Base-by-base conservation (phyloP, 331 rosid species). In the Quercus lobata region DNA sequence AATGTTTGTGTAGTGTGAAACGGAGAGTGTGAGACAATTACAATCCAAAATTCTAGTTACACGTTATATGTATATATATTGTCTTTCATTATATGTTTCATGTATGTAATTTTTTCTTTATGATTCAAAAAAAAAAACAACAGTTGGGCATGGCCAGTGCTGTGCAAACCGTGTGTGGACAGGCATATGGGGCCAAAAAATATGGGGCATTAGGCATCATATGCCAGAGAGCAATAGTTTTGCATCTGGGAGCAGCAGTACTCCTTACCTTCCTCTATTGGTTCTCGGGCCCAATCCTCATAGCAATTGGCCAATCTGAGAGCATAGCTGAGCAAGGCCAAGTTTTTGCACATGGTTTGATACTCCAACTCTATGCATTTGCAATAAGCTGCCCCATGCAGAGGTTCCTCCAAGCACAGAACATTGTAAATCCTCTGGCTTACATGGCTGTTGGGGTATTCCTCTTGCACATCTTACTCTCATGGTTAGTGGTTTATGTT, bases 111-210 rank as follows among this genome's bases (percentile, higher is more conserved):
- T 4, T 0, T 25, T 62, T 2, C 19, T 62, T 32, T 4, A 6
- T 8, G 2, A 41, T 41, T n/a, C n/a, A 37, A 37, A 37, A 37
- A 37, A 46, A 49, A 49, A 3, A 17, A 34, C 4, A 0, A 41
- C 78, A 92, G 97, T 66, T 93, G 80, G 96, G 97, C 0, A 93
- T 93, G 96, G 96, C 97, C 4, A 91, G 96, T 79, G 97, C 94
- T 3, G 93, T 92, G 65, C 96, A 92, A 85, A 92, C 92, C 2
- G 93, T 92, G 41, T 92, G 94, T 79, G 97, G 97, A 25, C 97
- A 91, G 81, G 97, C 97, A 15, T 89, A 88, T 75, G 97, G 97
- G 12, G 97, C 97, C 4, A 87, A 69, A 34, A 91, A 83, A 16
- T 27, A 78, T 29, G 66, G 78, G 49, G 84, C 91, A 60, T 88